Percentiles rank a stretch among this genome's conserved stretches.
Evolutionary conservation across 352 stramenopile species (phyloP).

Genomic region (Phytopythium ostracodes): DNA sequence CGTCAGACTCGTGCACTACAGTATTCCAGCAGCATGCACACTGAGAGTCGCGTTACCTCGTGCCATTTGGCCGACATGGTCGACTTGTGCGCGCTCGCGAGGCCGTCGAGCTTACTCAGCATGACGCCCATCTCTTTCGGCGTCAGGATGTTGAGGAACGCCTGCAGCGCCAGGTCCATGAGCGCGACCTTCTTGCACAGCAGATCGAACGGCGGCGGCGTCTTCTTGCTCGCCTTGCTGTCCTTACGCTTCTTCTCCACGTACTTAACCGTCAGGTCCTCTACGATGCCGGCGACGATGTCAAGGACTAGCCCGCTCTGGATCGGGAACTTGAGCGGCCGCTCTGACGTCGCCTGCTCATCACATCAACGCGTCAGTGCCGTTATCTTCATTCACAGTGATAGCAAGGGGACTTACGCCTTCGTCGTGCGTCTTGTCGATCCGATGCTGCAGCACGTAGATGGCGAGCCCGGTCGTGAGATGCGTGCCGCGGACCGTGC

Average conservation of each 20-base stretch:
- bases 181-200: conserved; percentile 81
- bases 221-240: conserved; percentile 28
- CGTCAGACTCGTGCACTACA: not conserved
- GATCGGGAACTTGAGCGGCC: conserved; percentile 76
- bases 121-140: conserved; percentile 66
- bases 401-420: conserved; percentile 21
- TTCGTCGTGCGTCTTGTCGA: conserved; percentile 52
- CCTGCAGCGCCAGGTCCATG: conserved; percentile 79
- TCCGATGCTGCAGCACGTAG: conserved; percentile 80
- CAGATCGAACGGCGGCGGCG: conserved; percentile 54
- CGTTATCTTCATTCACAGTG: not conserved
- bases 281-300: conserved; percentile 75
- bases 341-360: conserved; percentile 41
- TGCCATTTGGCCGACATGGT: conserved; percentile 84
- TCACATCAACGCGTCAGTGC: not conserved
- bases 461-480: conserved; percentile 71
- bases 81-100: conserved; percentile 70
- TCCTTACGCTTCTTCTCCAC: conserved; percentile 48
- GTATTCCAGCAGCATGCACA: not conserved
- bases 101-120: conserved; percentile 62
- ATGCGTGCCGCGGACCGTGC: conserved; percentile 67
- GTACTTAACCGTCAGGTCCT: conserved; percentile 74
- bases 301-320: conserved; percentile 73
- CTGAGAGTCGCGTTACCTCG: conserved; percentile 34
- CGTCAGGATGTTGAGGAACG: conserved; percentile 72